Conservation (phyloP, 805 yeast genomes). For the Candida lessepsii region DNA sequence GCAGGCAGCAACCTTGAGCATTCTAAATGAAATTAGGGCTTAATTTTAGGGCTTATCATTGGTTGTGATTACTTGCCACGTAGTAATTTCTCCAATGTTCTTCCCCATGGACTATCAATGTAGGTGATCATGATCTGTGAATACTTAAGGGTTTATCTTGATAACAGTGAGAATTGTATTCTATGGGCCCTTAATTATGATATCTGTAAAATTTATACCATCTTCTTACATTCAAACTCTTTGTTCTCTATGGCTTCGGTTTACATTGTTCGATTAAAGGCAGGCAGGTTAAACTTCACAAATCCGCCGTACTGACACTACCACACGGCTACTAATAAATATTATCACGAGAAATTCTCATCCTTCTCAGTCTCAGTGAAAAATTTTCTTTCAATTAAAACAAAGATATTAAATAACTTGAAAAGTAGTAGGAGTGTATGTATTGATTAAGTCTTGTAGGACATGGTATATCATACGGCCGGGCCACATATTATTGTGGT, state of each 20-base stretch:
- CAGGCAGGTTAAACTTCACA: too few relatives aligned
- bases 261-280: too few relatives aligned
- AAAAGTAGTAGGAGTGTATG: conserved; percentile 14
- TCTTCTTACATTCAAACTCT: too few relatives aligned
- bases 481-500: not conserved
- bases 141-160: too few relatives aligned
- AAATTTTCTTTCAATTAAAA: conserved; percentile 9
- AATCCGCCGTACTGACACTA: not conserved
- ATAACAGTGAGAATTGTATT: too few relatives aligned
- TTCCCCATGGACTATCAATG: too few relatives aligned
- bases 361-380: conserved; percentile 8
- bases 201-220: too few relatives aligned
- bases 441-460: not conserved
- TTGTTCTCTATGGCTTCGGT: too few relatives aligned
- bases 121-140: too few relatives aligned
- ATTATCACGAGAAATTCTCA: conserved; percentile 8
- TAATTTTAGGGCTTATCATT: not conserved
- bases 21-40: not conserved
- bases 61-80: too few relatives aligned
- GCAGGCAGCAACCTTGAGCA: conserved; percentile 4
- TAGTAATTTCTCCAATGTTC: too few relatives aligned
- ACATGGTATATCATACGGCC: not conserved
- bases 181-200: too few relatives aligned
- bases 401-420: conserved; percentile 10
- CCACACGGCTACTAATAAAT: conserved; percentile 7